phyloP scores from a whole-genome alignment of 1,284 basidiomycete species.

The Cystobasidium sp. region DNA sequence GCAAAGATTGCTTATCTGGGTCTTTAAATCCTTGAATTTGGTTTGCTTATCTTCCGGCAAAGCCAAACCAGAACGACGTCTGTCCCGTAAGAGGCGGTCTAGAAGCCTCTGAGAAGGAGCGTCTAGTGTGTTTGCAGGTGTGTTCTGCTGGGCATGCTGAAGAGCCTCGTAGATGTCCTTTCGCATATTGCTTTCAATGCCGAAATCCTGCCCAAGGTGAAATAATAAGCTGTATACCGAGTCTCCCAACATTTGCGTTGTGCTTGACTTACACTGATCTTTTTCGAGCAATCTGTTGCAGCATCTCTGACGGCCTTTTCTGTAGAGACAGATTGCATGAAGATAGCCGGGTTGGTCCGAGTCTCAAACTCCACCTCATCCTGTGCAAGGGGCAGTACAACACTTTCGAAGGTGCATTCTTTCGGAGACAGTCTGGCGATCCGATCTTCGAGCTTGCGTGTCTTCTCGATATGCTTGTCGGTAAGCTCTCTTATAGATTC shows the following conservation, averaged over 20 bases:
- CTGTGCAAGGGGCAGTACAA: constrained; percentile 64
- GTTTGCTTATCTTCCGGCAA: constrained; percentile 68
- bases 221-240: background rate
- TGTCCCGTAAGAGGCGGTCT: constrained; percentile 76
- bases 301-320: constrained; percentile 73
- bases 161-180: constrained; percentile 75
- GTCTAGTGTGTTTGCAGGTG: constrained; percentile 63
- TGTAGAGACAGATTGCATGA: constrained; percentile 78
- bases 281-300: constrained; percentile 71
- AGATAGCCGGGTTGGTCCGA: constrained; percentile 66
- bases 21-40: constrained; percentile 62
- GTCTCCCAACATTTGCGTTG: background rate
- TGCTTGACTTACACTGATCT: constrained; percentile 59
- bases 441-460: constrained; percentile 65
- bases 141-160: constrained; percentile 69
- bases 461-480: constrained; percentile 65
- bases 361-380: constrained; percentile 65
- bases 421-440: constrained; percentile 67
- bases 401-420: constrained; percentile 60
- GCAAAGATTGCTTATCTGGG: constrained; percentile 69
- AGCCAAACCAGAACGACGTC: constrained; percentile 74
- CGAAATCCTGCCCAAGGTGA: constrained; percentile 60
- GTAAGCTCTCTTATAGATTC: constrained; percentile 66
- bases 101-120: constrained; percentile 69
- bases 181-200: constrained; percentile 73